Percentiles rank a stretch among this genome's conserved stretches.
phyloP scores from a whole-genome alignment of 2,329 filamentous ascomycete species.

The Orbilia javanica region DNA sequence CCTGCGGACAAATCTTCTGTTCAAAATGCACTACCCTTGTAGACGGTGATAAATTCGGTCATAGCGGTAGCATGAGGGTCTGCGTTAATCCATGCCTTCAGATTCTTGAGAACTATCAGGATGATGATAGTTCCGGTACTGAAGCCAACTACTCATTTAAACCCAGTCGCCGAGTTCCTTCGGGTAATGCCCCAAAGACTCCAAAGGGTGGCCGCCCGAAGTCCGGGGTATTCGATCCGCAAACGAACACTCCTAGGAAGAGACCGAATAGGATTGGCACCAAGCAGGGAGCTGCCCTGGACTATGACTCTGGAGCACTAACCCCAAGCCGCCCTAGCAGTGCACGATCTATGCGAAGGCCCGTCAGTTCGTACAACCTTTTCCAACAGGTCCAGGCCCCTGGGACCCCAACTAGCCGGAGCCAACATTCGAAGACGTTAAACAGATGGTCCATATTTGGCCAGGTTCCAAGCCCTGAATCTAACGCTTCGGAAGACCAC shows the following conservation, averaged over 20 bases:
- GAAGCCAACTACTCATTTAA: constrained; percentile 55
- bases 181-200: constrained; percentile 42
- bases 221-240: constrained; percentile 65
- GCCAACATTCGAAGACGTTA: constrained; percentile 78
- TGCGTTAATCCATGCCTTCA: constrained; percentile 87
- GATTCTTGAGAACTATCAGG: constrained; percentile 84
- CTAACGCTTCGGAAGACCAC: constrained; percentile 75
- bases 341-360: constrained; percentile 63
- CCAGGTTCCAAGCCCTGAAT: constrained; percentile 79
- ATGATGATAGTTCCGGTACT: constrained; percentile 53
- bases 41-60: constrained; percentile 86
- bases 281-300: constrained; percentile 38
- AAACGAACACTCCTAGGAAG: constrained; percentile 62
- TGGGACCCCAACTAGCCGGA: constrained; percentile 67
- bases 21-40: constrained; percentile 95
- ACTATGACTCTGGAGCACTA: constrained; percentile 40
- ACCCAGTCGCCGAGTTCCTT: constrained; percentile 33
- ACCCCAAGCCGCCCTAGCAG: constrained; percentile 62
- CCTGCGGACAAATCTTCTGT: constrained; percentile 98
- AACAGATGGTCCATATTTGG: constrained; percentile 79
- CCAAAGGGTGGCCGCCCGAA: constrained; percentile 44
- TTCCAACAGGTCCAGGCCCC: constrained; percentile 53
- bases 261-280: constrained; percentile 44
- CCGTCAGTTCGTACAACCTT: constrained; percentile 63
- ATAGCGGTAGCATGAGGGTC: constrained; percentile 84